phyloP scores from a whole-genome alignment of 169 alveolate genomes.

The Plasmodium chabaudi region DNA sequence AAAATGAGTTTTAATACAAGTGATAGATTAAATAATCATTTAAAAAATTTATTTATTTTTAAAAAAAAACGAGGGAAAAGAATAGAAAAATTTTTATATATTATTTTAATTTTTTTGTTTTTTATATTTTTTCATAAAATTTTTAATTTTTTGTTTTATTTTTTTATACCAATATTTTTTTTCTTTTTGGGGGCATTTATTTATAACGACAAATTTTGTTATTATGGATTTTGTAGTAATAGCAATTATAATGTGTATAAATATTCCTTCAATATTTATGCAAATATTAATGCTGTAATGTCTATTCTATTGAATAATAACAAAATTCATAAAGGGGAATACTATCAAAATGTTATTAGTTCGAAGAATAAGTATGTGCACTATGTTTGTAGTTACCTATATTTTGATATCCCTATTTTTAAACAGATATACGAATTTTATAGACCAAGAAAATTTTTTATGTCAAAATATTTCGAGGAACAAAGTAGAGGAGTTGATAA shows the following conservation, averaged over 20 bases:
- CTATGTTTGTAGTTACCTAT: constrained; percentile 2
- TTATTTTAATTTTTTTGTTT: constrained; percentile 1
- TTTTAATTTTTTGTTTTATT: constrained; percentile 7
- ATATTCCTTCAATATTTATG: constrained; percentile 1
- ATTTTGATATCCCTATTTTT: background rate
- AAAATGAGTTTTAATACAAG: background rate
- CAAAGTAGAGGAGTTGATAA: background rate
- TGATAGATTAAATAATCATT: background rate
- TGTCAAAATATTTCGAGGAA: background rate
- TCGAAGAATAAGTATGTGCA: background rate
- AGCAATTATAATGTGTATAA: background rate
- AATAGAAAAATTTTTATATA: background rate
- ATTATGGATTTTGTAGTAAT: background rate
- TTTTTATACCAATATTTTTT: constrained; percentile 1
- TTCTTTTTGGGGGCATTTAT: constrained; percentile 6
- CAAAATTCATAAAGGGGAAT: constrained; percentile 21
- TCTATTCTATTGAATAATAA: constrained; percentile 8
- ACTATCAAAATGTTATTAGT: background rate
- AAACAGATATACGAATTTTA: constrained; percentile 2
- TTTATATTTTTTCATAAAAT: constrained; percentile 20
- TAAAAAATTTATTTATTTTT: background rate
- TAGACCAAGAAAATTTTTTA: constrained; percentile 4
- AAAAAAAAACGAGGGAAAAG: constrained; percentile 2
- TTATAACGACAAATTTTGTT: background rate
- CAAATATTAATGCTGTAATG: constrained; percentile 14